A percentile compares a stretch with the other conserved stretches of the same genome.
phyloP scores from a whole-genome alignment of 495 filamentous ascomycete species.

The Xylaria bambusicola region DNA sequence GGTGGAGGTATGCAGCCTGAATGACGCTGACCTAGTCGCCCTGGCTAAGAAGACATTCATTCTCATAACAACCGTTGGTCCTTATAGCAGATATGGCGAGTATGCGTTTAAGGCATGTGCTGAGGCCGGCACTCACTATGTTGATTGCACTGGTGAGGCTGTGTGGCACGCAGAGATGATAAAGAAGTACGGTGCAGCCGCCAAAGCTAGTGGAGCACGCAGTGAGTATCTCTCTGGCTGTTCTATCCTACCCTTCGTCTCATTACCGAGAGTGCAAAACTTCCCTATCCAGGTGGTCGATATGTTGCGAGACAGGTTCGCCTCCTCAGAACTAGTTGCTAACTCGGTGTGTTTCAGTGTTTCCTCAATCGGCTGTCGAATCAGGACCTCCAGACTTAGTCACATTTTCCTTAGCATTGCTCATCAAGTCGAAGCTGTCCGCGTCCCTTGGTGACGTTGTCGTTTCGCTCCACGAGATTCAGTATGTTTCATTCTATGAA shows the following conservation, averaged over 20 bases:
- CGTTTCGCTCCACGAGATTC: constrained; percentile 62
- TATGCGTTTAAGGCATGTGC: constrained; percentile 87
- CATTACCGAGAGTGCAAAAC: background rate
- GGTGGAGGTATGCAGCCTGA: constrained; percentile 55
- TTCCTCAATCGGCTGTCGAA: constrained; percentile 84
- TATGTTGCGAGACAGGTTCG: no score
- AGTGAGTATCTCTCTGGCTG: constrained; percentile 26
- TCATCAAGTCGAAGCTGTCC: constrained; percentile 60
- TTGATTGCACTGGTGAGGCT: constrained; percentile 87
- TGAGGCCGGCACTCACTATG: constrained; percentile 82
- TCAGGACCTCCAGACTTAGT: constrained; percentile 82
- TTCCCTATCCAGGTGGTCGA: no score
- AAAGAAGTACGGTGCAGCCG: constrained; percentile 72
- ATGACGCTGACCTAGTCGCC: constrained; percentile 59
- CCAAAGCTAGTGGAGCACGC: constrained; percentile 74
- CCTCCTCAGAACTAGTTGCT: no score
- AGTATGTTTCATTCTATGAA: constrained; percentile 39
- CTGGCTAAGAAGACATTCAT: constrained; percentile 75
- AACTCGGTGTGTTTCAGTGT: constrained; percentile 43
- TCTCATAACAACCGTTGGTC: constrained; percentile 83
- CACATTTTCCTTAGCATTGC: constrained; percentile 66
- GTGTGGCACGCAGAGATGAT: constrained; percentile 81
- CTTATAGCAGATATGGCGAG: constrained; percentile 77
- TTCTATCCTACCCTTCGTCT: background rate
- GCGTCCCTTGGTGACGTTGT: constrained; percentile 60